Evolutionary conservation across 495 filamentous ascomycete genomes (phyloP).

Genomic region (Pyronema omphalodes): DNA sequence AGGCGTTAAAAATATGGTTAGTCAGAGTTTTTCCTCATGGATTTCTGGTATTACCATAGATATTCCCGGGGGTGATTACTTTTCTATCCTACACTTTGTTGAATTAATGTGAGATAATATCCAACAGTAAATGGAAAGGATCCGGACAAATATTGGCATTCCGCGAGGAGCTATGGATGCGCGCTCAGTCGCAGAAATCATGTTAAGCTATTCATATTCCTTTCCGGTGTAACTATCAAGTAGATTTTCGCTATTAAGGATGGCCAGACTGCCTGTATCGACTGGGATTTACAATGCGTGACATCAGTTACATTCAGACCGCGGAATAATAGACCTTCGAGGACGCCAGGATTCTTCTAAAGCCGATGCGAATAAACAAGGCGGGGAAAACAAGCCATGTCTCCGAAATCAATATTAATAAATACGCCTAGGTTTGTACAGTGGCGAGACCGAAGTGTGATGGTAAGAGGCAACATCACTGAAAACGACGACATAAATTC

Average conservation of each 20-base stretch:
- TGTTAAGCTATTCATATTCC: background rate
- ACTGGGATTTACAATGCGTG: background rate
- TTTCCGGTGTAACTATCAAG: background rate
- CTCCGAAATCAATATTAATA: background rate
- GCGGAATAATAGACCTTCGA: background rate
- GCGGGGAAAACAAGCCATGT: background rate
- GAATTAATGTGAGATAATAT: background rate
- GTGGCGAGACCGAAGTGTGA: background rate
- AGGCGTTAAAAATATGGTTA: background rate
- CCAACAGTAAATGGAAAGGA: background rate
- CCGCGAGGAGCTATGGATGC: background rate
- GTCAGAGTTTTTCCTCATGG: background rate
- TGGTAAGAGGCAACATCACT: background rate
- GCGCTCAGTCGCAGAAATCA: background rate
- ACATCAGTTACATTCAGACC: background rate
- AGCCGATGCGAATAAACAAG: background rate
- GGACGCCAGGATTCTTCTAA: background rate
- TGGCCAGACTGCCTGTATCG: background rate
- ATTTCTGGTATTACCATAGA: background rate
- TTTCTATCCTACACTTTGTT: background rate
- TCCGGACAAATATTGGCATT: background rate
- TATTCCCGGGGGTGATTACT: background rate
- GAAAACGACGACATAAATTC: background rate
- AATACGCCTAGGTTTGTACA: background rate
- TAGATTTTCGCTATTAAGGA: background rate